Evolutionary conservation across 1,139 yeast species (phyloP), one percentile per base, ranked within the genome.

Genomic region (Debaryomyces coudertii): DNA sequence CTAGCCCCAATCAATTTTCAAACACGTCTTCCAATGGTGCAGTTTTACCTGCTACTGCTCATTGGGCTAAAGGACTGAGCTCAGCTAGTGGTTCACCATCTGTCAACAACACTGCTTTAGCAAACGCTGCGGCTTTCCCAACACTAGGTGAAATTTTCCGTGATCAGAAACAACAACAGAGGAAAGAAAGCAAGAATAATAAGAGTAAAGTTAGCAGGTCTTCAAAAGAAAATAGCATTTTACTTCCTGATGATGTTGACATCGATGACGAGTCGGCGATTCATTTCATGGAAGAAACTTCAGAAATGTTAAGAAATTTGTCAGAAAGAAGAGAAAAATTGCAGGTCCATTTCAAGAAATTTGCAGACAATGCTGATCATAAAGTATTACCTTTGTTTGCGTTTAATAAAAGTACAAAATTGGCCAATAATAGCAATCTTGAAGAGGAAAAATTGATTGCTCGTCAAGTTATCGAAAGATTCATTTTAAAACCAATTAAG

Each of bases 61-160:
- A 76, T 33, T 80, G 85, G 85, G 85, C 83, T 1, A 77, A 69
- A 47, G 63, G 64, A 15, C 45, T 58, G 38, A 57, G 58, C 20
- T 57, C 64, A 14, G 61, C 65, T 5, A 58, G 68, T 43, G 65
- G 65, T 41, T 66, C 74, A 3, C 74, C 76, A 18, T 64, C 73
- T 9, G 71, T 68, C 5, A 63, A 64, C 41, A 65, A 73, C 41
- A 66, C 69, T 36, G 66, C 72, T 11, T 62, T 77, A 53, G 71
- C 80, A 3, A 79, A 81, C 54, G 65, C 82, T 5, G 77, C 85
- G 2, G 83, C 89, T 4, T 84, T 86, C 75, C 93, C 93, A 31
- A 80, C 92, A 0, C 71, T 86, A 53, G 86, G 86, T 5, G 92
- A 85, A 60, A 78, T 85, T 2, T 69, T 80, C 46, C 70, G 73